Evolutionary conservation across 1,284 basidiomycete species (phyloP).

Genomic region (Boletellus sp.): DNA sequence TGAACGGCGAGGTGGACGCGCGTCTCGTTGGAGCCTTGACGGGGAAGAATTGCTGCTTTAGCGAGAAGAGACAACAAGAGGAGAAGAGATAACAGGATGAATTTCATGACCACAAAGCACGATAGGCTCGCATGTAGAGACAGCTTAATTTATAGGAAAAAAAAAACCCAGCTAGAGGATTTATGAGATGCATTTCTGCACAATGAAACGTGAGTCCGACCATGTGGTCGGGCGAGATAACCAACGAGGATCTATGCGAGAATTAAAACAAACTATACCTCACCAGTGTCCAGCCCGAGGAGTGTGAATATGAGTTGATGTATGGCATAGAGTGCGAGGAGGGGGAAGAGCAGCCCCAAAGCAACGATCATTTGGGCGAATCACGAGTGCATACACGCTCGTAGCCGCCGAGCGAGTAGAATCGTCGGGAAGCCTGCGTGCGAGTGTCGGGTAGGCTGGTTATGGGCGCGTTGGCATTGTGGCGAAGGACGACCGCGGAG

Average conservation of each 20-base stretch:
- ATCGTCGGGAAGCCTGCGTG: neutral
- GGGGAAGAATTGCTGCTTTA: conserved; percentile 8
- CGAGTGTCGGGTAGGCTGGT: neutral
- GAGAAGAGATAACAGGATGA: neutral
- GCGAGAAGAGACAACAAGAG: conserved; percentile 1
- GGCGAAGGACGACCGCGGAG: too few species aligned
- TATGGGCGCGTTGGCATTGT: neutral
- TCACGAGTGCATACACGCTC: too few species aligned
- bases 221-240: neutral
- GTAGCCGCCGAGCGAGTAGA: neutral
- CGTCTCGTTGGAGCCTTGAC: conserved; percentile 19
- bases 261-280: conserved; percentile 1
- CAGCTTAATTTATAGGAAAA: neutral
- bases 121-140: neutral
- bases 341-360: conserved; percentile 17
- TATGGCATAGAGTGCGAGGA: conserved; percentile 20
- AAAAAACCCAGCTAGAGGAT: neutral
- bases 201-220: neutral
- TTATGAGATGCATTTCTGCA: neutral
- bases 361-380: conserved; percentile 20
- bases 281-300: conserved; percentile 8
- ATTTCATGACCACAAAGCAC: neutral
- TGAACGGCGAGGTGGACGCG: conserved; percentile 40
- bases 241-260: neutral
- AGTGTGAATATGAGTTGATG: conserved; percentile 12